A percentile compares a stretch with the other conserved stretches of the same genome.
These are phyloP conservation scores for Ophidiomyces ophidiicola DNA, from an alignment of 2,329 filamentous ascomycete species.

Conservation along the genomic window DNA sequence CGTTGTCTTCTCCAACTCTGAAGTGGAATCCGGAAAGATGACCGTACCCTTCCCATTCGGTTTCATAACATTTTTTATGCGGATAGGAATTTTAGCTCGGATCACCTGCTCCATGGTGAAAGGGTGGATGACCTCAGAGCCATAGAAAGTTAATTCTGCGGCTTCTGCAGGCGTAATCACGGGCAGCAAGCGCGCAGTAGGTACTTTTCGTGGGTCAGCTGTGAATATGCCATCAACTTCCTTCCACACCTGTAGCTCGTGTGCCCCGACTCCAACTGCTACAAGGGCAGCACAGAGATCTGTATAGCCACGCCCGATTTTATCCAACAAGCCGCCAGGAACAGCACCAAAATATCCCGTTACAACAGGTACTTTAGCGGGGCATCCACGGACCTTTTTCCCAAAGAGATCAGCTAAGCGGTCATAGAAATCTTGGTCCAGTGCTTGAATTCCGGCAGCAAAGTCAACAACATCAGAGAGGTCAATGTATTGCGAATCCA, in stretches of 20 bases:
- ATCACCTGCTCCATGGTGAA: slow-evolving; percentile 94
- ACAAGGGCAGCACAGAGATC: slow-evolving; percentile 88
- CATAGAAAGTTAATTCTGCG: slow-evolving; percentile 87
- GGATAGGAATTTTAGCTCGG: slow-evolving; percentile 52
- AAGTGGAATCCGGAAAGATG: slow-evolving; percentile 60
- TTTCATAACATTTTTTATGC: slow-evolving; percentile 60
- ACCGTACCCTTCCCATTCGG: slow-evolving; percentile 50
- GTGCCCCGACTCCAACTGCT: slow-evolving; percentile 73
- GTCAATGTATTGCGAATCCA: slow-evolving; percentile 82
- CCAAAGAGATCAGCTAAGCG: slow-evolving; percentile 49
- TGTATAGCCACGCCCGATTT: slow-evolving; percentile 90
- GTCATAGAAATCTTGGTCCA: slow-evolving; percentile 60
- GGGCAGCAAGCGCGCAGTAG: slow-evolving; percentile 77
- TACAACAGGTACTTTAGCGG: slow-evolving; percentile 58
- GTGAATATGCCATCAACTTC: slow-evolving; percentile 94
- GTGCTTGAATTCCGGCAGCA: slow-evolving; percentile 39
- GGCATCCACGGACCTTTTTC: slow-evolving; percentile 53
- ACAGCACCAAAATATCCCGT: slow-evolving; percentile 95
- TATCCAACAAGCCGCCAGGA: slow-evolving; percentile 77
- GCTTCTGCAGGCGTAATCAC: slow-evolving; percentile 90
- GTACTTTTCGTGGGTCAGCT: slow-evolving; percentile 74
- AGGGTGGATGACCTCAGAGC: slow-evolving; percentile 94
- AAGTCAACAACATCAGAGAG: slow-evolving; percentile 69
- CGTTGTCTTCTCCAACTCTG: slow-evolving; percentile 38
- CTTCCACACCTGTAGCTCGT: slow-evolving; percentile 96